Base-by-base conservation (phyloP, 352 stramenopile genomes). In the Thalassiosira hispida region DNA sequence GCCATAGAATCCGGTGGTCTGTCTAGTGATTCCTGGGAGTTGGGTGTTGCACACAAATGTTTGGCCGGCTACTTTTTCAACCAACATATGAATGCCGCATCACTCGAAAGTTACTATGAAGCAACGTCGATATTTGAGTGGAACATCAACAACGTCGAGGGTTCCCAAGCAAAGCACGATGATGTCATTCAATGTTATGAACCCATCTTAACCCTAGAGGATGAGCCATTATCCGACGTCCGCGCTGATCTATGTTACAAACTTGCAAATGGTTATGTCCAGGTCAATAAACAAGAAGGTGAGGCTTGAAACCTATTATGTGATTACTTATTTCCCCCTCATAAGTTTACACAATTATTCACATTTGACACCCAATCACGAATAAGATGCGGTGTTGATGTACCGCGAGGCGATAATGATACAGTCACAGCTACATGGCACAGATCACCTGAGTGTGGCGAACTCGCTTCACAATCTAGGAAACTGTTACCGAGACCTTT, bases 401-500 rank as follows among this genome's bases (percentile, higher is more conserved):
- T 89, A 89, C 52, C 59, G 79, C 38, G 83, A 89, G 65, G 83
- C 79, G 11, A 85, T 89, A 35, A 86, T 86, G 79, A 87, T 89
- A 76, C 78, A 89, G 59, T 71, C 74, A 1, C 74, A 89, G 59
- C 57, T 86, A 8, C 68, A 79, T 75, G 84, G 84, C n/a, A 65
- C 56, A 25, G 79, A 89, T 67, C 71, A 88, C 59, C 35, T 89
- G 16, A 87, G 77, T 74, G 72, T 89, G 20, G 84, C 81, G 59
- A 86, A 90, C 64, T 81, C 79, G 14, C 64, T 90, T 44, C 83
- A 88, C 62, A 90, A 90, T 63, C 73, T 90, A 46, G 84, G 84
- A 9, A 90, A 88, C 59, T 88, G 81, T 33, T 88, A 85, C 49
- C 69, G 73, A 42, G 73, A 83, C 52, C 51, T 83, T 40, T 70